Evolutionary conservation across 768 basidiomycete genomes (phyloP).

Genomic region (Brasilioporus rufonigricans): DNA sequence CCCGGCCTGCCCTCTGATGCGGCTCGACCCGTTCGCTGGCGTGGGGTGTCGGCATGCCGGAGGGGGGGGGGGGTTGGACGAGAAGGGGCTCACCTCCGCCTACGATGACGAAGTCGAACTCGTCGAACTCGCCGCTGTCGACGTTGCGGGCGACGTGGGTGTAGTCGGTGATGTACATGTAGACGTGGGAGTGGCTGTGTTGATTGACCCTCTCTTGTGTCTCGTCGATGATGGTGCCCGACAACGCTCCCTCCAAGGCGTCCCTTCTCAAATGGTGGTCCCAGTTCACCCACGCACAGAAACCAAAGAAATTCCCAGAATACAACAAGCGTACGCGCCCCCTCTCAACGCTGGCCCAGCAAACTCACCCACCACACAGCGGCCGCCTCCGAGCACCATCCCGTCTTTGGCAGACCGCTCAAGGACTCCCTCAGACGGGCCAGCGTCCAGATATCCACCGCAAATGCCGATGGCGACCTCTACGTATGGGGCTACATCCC

Average conservation of each 20-base stretch:
- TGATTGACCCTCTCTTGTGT: not conserved
- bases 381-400: conserved; percentile 37
- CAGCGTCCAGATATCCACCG: conserved; percentile 90
- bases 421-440: conserved; percentile 83
- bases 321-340: conserved; percentile 40
- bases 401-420: conserved; percentile 85
- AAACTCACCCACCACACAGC: conserved; percentile 8
- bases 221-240: conserved; percentile 26
- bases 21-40: no score
- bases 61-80: not conserved
- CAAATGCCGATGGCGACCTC: conserved; percentile 75
- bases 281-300: conserved; percentile 66
- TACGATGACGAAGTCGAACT: conserved; percentile 52
- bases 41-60: no score
- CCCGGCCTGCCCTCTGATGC: no score
- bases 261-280: conserved; percentile 82
- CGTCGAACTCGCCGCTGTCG: conserved; percentile 15
- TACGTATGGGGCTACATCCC: conserved; percentile 95
- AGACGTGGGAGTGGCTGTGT: conserved; percentile 21
- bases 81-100: conserved; percentile 44
- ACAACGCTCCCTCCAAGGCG: conserved; percentile 44
- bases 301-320: conserved; percentile 55
- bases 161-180: not conserved
- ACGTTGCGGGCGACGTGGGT: conserved; percentile 3
- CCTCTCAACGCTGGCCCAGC: accelerated